Base-by-base conservation (phyloP, 192 early-diverging fungal species). In the Coemansia asiatica region DNA sequence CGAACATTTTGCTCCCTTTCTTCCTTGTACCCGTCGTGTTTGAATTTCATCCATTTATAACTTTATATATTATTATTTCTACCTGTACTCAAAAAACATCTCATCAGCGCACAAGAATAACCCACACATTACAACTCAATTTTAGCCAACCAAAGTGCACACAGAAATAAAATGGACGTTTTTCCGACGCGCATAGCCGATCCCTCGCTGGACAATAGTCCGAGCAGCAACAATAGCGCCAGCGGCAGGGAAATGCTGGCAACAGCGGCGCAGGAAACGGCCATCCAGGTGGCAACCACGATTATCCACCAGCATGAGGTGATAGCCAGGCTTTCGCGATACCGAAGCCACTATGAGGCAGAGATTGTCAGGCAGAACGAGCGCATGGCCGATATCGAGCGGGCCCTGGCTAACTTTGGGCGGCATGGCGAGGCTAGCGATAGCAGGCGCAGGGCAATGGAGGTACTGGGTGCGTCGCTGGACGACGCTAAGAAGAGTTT, bases 311-410 rank as follows among this genome's bases (percentile, higher is more conserved):
- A 51, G n/a, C 59, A 66, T 15, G 64, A 74, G 48, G 76, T 79
- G 27, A 44, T 64, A 8, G 62, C 51, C 16, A 47, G 76, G 16
- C 64, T 79, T 21, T 56, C 50, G 6, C 76, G 68, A 28, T 79
- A 67, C 28, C 72, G 76, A 16, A 48, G 64, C 60, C 62, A 71
- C 58, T 79, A 79, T 50, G 55, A 54, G 28, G 40, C 19, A 25
- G 76, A 79, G 19, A 67, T 79, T 7, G 35, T 25, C 49, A 60
- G 61, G 46, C 67, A 79, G 35, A 48, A 66, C 36, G 76, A 74
- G 48, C 67, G 72, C 23, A 71, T 79, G n/a, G 16, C 10, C 12
- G 72, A 79, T 53, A 79, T 79, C 12, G 54, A 53, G 19, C 60
- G 50, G 29, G 64, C 76, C 1, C 38, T 79, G 33, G 61, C 26